Evolutionary conservation across 805 yeast genomes (phyloP).

Genomic region (Wickerhamiella nectarea): DNA sequence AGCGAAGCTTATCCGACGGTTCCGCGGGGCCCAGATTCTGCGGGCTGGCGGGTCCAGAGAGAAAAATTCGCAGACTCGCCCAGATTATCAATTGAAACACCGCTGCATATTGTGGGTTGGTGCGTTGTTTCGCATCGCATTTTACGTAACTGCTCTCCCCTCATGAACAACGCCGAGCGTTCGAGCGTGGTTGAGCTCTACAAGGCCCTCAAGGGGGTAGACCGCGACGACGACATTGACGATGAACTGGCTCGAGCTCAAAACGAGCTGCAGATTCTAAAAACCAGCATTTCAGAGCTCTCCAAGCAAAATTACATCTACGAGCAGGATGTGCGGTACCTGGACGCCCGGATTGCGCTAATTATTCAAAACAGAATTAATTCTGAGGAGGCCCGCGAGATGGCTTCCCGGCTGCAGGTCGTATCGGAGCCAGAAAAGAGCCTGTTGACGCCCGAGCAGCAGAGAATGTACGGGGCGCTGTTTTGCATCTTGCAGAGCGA

Average conservation of each 20-base stretch:
- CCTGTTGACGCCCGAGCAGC: slow-evolving; percentile 4
- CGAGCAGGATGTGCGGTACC: slow-evolving; percentile 28
- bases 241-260: slow-evolving; percentile 27
- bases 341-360: slow-evolving; percentile 29
- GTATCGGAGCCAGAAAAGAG: slow-evolving; percentile 13
- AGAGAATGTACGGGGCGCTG: slow-evolving; percentile 26
- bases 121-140: too few relatives aligned
- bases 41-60: too few relatives aligned
- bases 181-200: slow-evolving; percentile 27
- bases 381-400: slow-evolving; percentile 26
- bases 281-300: slow-evolving; percentile 26
- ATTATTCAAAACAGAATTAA: slow-evolving; percentile 29
- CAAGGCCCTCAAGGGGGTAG: slow-evolving; percentile 26
- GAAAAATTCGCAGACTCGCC: too few relatives aligned
- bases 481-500: slow-evolving; percentile 29
- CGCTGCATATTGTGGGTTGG: too few relatives aligned
- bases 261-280: slow-evolving; percentile 23
- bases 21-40: too few relatives aligned
- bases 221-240: slow-evolving; percentile 25
- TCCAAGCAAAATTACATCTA: slow-evolving; percentile 27
- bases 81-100: too few relatives aligned
- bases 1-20: too few relatives aligned
- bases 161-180: slow-evolving; percentile 18
- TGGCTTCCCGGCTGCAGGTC: slow-evolving; percentile 23
- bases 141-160: not conserved